Conservation (phyloP, 140 eudicot species). For the Ambrosia hybrid region DNA sequence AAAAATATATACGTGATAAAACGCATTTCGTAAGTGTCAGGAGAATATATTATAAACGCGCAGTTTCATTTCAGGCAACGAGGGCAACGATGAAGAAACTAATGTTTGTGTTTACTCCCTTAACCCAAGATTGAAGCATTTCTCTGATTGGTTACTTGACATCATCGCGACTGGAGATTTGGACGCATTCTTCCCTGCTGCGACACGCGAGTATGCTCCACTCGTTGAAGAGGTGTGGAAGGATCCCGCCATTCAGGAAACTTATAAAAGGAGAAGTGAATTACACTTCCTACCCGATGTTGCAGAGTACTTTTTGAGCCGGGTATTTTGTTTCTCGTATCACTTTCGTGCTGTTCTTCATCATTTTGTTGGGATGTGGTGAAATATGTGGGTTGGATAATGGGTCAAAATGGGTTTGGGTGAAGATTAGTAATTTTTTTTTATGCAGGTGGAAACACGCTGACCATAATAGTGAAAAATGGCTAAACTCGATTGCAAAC, state of each 20-base stretch:
- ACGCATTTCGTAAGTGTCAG: background rate
- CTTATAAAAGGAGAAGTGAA: slow-evolving; percentile 51
- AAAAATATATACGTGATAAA: background rate
- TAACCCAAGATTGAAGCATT: slow-evolving; percentile 51
- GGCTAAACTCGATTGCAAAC: background rate
- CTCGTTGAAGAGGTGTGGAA: slow-evolving; percentile 65
- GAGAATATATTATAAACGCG: background rate
- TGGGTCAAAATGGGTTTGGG: background rate
- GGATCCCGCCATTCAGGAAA: slow-evolving; percentile 65
- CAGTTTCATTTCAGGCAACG: slow-evolving; percentile 8
- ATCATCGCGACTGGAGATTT: slow-evolving; percentile 55
- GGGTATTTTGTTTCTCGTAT: slow-evolving; percentile 34
- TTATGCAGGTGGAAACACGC: background rate
- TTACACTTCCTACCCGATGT: slow-evolving; percentile 55
- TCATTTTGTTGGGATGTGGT: background rate
- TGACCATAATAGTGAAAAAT: background rate
- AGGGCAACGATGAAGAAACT: slow-evolving; percentile 20
- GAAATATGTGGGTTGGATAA: background rate
- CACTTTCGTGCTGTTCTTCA: background rate
- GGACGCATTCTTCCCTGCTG: slow-evolving; percentile 57
- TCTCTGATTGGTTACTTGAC: slow-evolving; percentile 62
- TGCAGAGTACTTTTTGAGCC: slow-evolving; percentile 54
- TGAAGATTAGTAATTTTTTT: background rate
- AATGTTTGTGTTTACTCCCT: slow-evolving; percentile 41
- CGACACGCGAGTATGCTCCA: slow-evolving; percentile 19